These are phyloP conservation scores for Pyrus communis DNA, from an alignment of 306 rosid species.

Conservation along the genomic window DNA sequence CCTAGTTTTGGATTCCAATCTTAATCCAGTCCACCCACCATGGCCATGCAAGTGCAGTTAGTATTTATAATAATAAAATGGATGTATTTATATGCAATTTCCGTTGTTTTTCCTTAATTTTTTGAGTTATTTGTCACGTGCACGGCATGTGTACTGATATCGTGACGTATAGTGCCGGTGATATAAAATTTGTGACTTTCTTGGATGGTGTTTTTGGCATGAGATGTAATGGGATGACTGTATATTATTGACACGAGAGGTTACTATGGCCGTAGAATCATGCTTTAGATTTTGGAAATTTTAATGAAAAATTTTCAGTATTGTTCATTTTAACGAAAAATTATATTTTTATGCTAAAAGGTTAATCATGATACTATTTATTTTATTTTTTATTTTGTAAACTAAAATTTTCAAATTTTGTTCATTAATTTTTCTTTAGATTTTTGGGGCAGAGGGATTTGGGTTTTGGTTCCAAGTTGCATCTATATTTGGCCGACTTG, in stretches of 20 bases:
- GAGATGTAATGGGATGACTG: not conserved
- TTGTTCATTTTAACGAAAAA: no score
- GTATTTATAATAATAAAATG: not conserved
- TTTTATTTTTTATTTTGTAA: no score
- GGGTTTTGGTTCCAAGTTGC: not conserved
- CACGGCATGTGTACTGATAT: rapidly evolving
- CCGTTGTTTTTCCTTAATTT: no score
- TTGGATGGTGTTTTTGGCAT: not conserved
- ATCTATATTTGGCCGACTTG: not conserved
- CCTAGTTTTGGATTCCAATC: slow-evolving; percentile 1
- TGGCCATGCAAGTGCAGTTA: not conserved
- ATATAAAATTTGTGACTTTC: no score
- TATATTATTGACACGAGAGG: no score
- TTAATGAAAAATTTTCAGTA: no score
- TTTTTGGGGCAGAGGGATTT: not conserved
- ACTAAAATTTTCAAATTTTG: no score
- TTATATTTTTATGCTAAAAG: no score
- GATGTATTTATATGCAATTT: not conserved
- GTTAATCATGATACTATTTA: no score
- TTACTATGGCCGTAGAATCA: rapidly evolving
- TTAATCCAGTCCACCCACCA: not conserved
- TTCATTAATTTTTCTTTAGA: no score
- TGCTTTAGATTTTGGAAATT: no score
- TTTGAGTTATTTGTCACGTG: not conserved
- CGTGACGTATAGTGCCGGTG: no score